Evolutionary conservation across 805 yeast genomes (phyloP).

Genomic region (Wickerhamomyces xylosicus): DNA sequence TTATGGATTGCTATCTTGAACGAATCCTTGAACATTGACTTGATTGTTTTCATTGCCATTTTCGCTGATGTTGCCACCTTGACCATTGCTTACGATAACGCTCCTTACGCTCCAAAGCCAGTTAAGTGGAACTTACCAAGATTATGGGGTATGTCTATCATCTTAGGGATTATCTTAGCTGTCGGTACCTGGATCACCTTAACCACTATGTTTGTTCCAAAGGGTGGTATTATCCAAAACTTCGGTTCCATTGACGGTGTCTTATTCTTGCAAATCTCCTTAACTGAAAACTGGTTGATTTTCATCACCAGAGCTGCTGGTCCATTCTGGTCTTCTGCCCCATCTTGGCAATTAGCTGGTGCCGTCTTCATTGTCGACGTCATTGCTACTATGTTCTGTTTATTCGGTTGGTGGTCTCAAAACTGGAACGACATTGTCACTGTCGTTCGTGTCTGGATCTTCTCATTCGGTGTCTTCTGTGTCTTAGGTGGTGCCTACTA

Average conservation of each 20-base stretch:
- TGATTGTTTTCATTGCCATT: slow-evolving; percentile 93
- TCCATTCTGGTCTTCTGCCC: slow-evolving; percentile 95
- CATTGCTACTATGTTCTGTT: slow-evolving; percentile 83
- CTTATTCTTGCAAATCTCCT: slow-evolving; percentile 85
- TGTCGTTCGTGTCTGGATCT: slow-evolving; percentile 88
- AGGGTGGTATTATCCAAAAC: slow-evolving; percentile 93
- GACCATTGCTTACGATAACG: slow-evolving; percentile 95
- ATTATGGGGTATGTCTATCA: slow-evolving; percentile 92
- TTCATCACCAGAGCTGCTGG: slow-evolving; percentile 95
- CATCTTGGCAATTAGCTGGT: slow-evolving; percentile 95
- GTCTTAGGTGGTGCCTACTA: slow-evolving; percentile 94
- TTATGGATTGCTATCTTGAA: slow-evolving; percentile 93
- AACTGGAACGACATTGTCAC: slow-evolving; percentile 96
- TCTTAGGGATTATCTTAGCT: slow-evolving; percentile 81
- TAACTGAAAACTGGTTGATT: slow-evolving; percentile 96
- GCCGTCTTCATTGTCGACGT: slow-evolving; percentile 87
- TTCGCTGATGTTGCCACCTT: slow-evolving; percentile 96
- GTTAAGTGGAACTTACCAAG: slow-evolving; percentile 96
- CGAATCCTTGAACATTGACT: slow-evolving; percentile 76
- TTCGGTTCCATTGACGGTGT: slow-evolving; percentile 93
- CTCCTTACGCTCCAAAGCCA: slow-evolving; percentile 88
- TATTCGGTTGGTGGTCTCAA: slow-evolving; percentile 97
- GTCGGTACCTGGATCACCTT: slow-evolving; percentile 90
- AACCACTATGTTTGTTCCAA: slow-evolving; percentile 84
- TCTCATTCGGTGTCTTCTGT: slow-evolving; percentile 97